Evolutionary conservation across 2,329 filamentous ascomycete species (phyloP), one percentile per base, ranked within the genome.

Genomic region (Fusarium heterosporum): DNA sequence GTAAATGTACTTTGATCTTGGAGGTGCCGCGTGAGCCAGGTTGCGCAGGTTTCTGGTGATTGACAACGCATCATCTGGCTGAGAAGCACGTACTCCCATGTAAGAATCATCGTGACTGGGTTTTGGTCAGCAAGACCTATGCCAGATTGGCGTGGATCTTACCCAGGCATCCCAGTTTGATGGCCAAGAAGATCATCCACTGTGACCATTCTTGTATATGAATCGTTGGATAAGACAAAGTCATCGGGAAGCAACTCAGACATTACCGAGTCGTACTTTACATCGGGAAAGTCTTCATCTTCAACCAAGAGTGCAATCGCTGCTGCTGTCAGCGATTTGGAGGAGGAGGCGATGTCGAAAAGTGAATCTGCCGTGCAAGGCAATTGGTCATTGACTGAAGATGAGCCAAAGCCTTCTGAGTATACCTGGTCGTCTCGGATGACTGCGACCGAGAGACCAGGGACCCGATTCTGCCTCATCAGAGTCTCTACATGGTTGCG

Each of bases 291-390:
- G 1, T 26, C 2, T 4, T 28, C 1, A 19, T 58, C 52, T 0
- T 64, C 13, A 0, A 48, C 22, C 6, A 64, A 11, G 4, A 64
- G 8, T 4, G 41, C 10, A 3, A 64, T 19, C 1, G 61, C 46
- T 1, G 30, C 8, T 2, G 46, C 46, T 1, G 59, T 59, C 3
- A 64, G 43, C 1, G 59, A 49, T 10, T 64, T 64, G 0, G 61
- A 64, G 1, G 46, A 64, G 1, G 59, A 64, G 11, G 59, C 61
- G 22, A 64, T 58, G 16, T 64, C 59, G 2, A 64, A 64, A 1
- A 64, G 17, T 2, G 53, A 64, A n/a, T 64, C 53, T 14, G 41
- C 9, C 4, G 46, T 59, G 46, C 59, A 64, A 10, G 38, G 38
- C 2, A 17, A 1, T 8, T 53, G 22, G 1, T 42, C n/a, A 34